phyloP scores from a whole-genome alignment of 768 basidiomycete genomes.

The Termitomyces eurrhizus region DNA sequence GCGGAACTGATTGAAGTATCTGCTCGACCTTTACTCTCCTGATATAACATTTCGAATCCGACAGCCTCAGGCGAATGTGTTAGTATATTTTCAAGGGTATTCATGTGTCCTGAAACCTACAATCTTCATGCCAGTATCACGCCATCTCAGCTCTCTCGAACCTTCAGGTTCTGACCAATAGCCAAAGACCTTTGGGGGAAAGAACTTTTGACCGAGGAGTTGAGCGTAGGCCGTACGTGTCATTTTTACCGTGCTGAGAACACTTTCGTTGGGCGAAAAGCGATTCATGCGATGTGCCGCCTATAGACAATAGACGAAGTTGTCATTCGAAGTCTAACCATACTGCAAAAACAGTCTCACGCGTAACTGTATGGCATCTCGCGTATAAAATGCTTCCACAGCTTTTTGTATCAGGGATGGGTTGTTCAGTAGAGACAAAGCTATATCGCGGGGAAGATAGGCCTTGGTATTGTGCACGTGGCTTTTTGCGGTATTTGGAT shows the following conservation, averaged over 20 bases:
- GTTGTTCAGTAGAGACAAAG: slow-evolving; percentile 58
- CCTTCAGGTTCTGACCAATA: slow-evolving; percentile 62
- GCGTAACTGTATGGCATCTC: slow-evolving; percentile 86
- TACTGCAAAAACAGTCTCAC: slow-evolving; percentile 39
- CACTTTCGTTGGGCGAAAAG: slow-evolving; percentile 71
- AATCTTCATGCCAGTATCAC: slow-evolving; percentile 91
- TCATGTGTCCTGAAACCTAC: slow-evolving; percentile 34
- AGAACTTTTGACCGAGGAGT: slow-evolving; percentile 86
- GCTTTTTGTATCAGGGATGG: slow-evolving; percentile 81
- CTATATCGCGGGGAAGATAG: slow-evolving; percentile 78
- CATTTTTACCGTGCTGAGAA: slow-evolving; percentile 64
- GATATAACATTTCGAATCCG: slow-evolving; percentile 96
- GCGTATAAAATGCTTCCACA: slow-evolving; percentile 90
- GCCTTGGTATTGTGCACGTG: slow-evolving; percentile 79
- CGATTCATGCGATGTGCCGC: slow-evolving; percentile 86
- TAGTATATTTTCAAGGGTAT: slow-evolving; percentile 2
- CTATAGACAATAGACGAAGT: slow-evolving; percentile 32
- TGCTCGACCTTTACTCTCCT: slow-evolving; percentile 67
- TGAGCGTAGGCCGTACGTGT: slow-evolving; percentile 95
- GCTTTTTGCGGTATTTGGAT: slow-evolving; percentile 59
- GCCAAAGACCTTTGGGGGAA: slow-evolving; percentile 87
- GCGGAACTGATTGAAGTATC: slow-evolving; percentile 30
- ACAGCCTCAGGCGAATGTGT: slow-evolving; percentile 53
- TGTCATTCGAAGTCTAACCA: not conserved
- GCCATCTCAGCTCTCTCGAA: slow-evolving; percentile 69